phyloP scores from a whole-genome alignment of 495 filamentous ascomycete species.

The Xylaria longipes region DNA sequence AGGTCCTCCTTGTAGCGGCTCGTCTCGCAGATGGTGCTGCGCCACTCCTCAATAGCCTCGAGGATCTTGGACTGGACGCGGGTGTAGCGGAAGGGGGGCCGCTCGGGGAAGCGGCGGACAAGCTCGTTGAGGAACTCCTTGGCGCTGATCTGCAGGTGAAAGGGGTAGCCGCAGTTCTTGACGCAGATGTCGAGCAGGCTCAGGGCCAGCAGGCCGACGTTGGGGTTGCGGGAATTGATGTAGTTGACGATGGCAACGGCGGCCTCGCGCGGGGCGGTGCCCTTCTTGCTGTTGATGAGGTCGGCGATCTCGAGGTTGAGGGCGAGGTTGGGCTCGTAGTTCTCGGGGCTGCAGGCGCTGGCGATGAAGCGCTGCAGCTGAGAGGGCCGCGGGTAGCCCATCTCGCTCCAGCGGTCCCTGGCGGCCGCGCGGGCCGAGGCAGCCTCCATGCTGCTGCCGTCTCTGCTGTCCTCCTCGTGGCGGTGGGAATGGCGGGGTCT shows the following conservation, averaged over 20 bases:
- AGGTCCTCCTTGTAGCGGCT: constrained; percentile 96
- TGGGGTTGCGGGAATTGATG: constrained; percentile 95
- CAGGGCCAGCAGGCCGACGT: constrained; percentile 89
- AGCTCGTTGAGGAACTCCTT: constrained; percentile 99
- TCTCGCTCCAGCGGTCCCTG: constrained; percentile 90
- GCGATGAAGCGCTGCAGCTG: constrained; percentile 94
- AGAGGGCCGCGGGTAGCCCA: constrained; percentile 77
- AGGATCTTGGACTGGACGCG: constrained; percentile 90
- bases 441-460: constrained; percentile 73
- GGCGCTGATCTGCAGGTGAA: constrained; percentile 97
- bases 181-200: constrained; percentile 97
- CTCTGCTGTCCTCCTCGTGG: neutral
- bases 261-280: constrained; percentile 94
- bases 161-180: constrained; percentile 99
- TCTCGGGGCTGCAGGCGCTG: constrained; percentile 92
- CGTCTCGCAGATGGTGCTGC: constrained; percentile 96
- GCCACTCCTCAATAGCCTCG: constrained; percentile 98
- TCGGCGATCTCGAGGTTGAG: constrained; percentile 96
- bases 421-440: constrained; percentile 93
- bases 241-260: constrained; percentile 92
- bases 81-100: constrained; percentile 83
- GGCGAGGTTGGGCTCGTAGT: constrained; percentile 96
- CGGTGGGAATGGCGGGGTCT: neutral
- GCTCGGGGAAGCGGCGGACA: constrained; percentile 92
- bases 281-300: constrained; percentile 97